Conservation (phyloP, 805 yeast species). For the Candida ulmi region DNA sequence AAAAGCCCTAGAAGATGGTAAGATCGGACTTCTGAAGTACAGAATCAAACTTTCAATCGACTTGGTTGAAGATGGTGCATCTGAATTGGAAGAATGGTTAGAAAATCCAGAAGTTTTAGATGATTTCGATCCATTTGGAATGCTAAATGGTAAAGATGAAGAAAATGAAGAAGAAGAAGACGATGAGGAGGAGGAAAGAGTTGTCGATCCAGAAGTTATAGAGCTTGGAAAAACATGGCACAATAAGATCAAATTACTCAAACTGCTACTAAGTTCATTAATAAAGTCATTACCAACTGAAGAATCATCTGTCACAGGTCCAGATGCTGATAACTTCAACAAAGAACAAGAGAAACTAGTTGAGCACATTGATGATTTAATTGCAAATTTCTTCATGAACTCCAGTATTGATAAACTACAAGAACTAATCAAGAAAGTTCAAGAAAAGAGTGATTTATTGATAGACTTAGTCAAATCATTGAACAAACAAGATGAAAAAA, state of each 20-base stretch:
- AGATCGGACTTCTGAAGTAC: conserved; percentile 44
- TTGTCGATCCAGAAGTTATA: conserved; percentile 30
- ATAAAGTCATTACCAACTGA: conserved; percentile 49
- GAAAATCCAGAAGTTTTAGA: conserved; percentile 46
- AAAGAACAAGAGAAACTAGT: conserved; percentile 36
- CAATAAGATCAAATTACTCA: conserved; percentile 48
- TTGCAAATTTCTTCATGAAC: conserved; percentile 48
- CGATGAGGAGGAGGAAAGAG: conserved; percentile 20
- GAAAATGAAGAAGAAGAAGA: conserved; percentile 26
- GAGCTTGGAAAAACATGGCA: conserved; percentile 44
- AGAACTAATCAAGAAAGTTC: conserved; percentile 28
- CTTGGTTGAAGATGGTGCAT: conserved; percentile 56
- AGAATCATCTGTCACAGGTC: conserved; percentile 30
- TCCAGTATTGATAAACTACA: conserved; percentile 20
- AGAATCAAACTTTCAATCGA: conserved; percentile 39
- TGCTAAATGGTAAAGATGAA: conserved; percentile 25
- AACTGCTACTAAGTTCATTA: conserved; percentile 51
- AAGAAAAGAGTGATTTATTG: conserved; percentile 10
- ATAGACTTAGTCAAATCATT: conserved; percentile 31
- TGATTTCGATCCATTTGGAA: conserved; percentile 50
- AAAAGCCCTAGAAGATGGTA: conserved; percentile 40
- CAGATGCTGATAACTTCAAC: conserved; percentile 42
- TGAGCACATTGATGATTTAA: conserved; percentile 49
- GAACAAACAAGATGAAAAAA: conserved; percentile 45
- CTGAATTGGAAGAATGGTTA: conserved; percentile 66